These are phyloP conservation scores for Xylaria arbuscula DNA, from an alignment of 2,329 filamentous ascomycete genomes.

Conservation along the genomic window DNA sequence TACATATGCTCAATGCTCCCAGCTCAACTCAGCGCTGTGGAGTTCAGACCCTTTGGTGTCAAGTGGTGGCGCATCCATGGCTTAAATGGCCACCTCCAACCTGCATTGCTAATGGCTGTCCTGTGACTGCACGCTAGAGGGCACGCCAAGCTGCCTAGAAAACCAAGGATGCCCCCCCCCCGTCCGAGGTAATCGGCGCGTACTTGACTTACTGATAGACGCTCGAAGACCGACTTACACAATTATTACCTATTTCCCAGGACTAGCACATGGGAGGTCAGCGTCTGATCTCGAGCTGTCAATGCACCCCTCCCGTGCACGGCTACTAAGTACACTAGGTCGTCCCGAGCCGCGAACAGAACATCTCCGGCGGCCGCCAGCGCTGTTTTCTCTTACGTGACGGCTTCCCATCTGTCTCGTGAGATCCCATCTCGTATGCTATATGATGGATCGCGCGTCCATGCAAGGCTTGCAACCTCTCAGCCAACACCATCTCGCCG, in stretches of 20 bases:
- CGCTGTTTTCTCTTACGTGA: conserved; percentile 28
- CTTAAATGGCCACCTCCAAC: neutral
- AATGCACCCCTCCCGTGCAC: conserved; percentile 19
- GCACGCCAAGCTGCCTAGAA: neutral
- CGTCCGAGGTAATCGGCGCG: neutral
- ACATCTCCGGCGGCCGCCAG: conserved; percentile 19
- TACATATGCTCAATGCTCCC: neutral
- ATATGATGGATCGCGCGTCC: conserved; percentile 45
- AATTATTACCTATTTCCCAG: neutral
- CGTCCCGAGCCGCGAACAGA: conserved; percentile 12
- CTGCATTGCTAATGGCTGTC: neutral
- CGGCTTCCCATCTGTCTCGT: conserved; percentile 15
- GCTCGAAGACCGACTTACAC: neutral
- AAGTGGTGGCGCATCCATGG: too few species aligned
- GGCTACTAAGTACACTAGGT: conserved; percentile 11
- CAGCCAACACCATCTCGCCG: conserved; percentile 26
- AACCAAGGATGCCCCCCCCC: neutral
- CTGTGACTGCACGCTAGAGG: neutral
- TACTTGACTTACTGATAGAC: neutral
- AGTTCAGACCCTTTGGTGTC: neutral
- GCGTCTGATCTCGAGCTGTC: conserved; percentile 12
- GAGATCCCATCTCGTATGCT: conserved; percentile 10
- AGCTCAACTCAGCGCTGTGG: neutral
- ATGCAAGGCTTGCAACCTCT: conserved; percentile 42
- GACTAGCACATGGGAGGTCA: neutral